A percentile compares a stretch with the other conserved stretches of the same genome.
These are phyloP conservation scores for Porogramme epimiltina DNA, from an alignment of 1,284 basidiomycete species.

Conservation along the genomic window DNA sequence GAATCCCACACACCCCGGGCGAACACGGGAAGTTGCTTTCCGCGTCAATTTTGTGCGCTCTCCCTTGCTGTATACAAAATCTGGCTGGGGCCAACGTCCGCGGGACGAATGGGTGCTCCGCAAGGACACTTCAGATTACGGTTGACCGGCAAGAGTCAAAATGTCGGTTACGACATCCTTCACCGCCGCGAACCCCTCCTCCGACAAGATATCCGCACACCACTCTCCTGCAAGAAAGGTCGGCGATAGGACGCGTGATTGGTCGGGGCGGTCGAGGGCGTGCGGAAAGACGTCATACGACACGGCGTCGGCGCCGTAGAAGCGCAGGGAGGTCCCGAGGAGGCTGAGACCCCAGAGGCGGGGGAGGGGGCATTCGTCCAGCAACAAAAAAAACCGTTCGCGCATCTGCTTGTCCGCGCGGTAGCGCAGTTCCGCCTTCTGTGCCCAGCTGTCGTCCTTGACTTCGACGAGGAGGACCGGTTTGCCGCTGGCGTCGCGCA, in stretches of 20 bases:
- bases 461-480: slow-evolving; percentile 23
- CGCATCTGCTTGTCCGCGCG: slow-evolving; percentile 25
- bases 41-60: too few species aligned
- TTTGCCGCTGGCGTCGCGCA: slow-evolving; percentile 13
- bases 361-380: slow-evolving; percentile 20
- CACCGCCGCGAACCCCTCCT: slow-evolving; percentile 36
- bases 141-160: background rate
- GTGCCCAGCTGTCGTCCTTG: slow-evolving; percentile 25
- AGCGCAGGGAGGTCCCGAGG: slow-evolving; percentile 26
- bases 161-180: slow-evolving; percentile 35
- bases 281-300: slow-evolving; percentile 11
- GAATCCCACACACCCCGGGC: too few species aligned
- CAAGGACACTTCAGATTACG: background rate
- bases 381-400: slow-evolving; percentile 21
- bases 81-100: too few species aligned
- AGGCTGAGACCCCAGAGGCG: slow-evolving; percentile 29
- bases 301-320: slow-evolving; percentile 23
- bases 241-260: slow-evolving; percentile 11
- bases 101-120: too few species aligned
- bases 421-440: slow-evolving; percentile 20
- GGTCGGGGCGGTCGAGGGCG: slow-evolving; percentile 2
- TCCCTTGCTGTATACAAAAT: too few species aligned
- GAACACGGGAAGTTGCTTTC: too few species aligned
- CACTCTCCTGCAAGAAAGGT: slow-evolving; percentile 31
- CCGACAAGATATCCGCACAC: slow-evolving; percentile 35